Evolutionary conservation across 2,329 filamentous ascomycete species (phyloP).

Genomic region (Cadophora luteo-olivacea): DNA sequence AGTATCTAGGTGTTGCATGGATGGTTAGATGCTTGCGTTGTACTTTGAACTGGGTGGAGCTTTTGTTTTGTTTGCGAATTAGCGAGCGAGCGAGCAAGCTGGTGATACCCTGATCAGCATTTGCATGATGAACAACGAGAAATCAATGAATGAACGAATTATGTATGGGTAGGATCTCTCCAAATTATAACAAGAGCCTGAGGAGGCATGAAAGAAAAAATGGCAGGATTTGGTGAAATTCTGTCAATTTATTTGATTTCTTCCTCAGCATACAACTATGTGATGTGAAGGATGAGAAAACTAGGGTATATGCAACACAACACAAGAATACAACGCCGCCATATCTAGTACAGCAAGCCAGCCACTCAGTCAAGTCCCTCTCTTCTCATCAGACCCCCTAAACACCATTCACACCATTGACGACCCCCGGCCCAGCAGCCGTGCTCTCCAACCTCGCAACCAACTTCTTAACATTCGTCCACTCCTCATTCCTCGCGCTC

Average conservation of each 20-base stretch:
- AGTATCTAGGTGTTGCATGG: not conserved
- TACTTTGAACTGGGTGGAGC: not conserved
- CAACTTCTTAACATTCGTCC: constrained; percentile 90
- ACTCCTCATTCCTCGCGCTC: constrained; percentile 83
- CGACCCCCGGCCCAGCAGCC: constrained; percentile 17
- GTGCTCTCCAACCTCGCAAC: constrained; percentile 73
- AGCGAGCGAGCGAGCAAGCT: not conserved
- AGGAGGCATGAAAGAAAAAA: not conserved
- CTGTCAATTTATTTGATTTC: constrained; percentile 11
- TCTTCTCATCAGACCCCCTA: not conserved
- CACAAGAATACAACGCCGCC: constrained; percentile 32
- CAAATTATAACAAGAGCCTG: too few relatives aligned
- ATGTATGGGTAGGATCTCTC: not conserved
- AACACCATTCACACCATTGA: constrained; percentile 37
- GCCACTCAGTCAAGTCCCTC: not conserved
- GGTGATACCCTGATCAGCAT: not conserved
- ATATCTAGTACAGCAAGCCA: constrained; percentile 30
- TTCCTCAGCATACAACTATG: not conserved
- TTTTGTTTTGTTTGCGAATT: not conserved
- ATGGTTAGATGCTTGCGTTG: not conserved
- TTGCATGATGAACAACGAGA: not conserved
- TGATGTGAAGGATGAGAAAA: constrained; percentile 17
- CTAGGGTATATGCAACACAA: constrained; percentile 40
- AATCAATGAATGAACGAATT: not conserved
- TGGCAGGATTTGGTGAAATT: not conserved